phyloP scores from a whole-genome alignment of 179 eudicot genomes.

The Spergularia azorica region DNA sequence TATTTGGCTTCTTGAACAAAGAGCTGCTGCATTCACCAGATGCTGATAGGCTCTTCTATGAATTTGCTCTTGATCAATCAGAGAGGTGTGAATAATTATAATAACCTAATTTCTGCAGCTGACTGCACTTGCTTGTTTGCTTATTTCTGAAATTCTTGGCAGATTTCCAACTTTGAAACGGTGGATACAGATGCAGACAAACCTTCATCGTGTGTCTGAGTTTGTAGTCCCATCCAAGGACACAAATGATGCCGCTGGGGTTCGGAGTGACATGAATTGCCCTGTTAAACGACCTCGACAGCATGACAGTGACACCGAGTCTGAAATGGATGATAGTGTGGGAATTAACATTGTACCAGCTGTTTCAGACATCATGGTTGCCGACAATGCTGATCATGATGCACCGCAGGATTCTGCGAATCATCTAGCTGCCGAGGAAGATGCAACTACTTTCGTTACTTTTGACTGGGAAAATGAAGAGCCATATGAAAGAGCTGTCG shows the following conservation, averaged over 20 bases:
- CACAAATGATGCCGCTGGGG: slow-evolving; percentile 38
- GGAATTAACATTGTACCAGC: slow-evolving; percentile 35
- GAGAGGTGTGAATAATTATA: slow-evolving; percentile 58
- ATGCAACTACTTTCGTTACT: slow-evolving; percentile 64
- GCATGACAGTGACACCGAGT: slow-evolving; percentile 73
- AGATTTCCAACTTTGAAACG: slow-evolving; percentile 99
- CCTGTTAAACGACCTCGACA: slow-evolving; percentile 76
- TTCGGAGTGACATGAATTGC: slow-evolving; percentile 43
- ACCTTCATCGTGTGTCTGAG: slow-evolving; percentile 94
- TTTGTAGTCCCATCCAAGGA: slow-evolving; percentile 64
- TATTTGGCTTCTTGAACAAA: slow-evolving; percentile 63
- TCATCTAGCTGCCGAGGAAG: slow-evolving; percentile 50
- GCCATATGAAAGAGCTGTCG: slow-evolving; percentile 90
- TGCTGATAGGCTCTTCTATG: slow-evolving; percentile 83
- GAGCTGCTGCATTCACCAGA: slow-evolving; percentile 65
- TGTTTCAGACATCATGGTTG: slow-evolving; percentile 42
- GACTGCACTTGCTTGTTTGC: slow-evolving; percentile 1
- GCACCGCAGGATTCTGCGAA: slow-evolving; percentile 51
- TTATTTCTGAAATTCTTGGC: slow-evolving; percentile 23
- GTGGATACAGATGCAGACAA: slow-evolving; percentile 99
- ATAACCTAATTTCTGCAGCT: background rate
- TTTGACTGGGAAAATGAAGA: slow-evolving; percentile 99
- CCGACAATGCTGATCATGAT: slow-evolving; percentile 49
- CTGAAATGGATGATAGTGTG: slow-evolving; percentile 71
- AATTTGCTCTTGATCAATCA: slow-evolving; percentile 98